phyloP scores from a whole-genome alignment of 2,329 filamentous ascomycete species.

The Chaetoscypha palmicola region DNA sequence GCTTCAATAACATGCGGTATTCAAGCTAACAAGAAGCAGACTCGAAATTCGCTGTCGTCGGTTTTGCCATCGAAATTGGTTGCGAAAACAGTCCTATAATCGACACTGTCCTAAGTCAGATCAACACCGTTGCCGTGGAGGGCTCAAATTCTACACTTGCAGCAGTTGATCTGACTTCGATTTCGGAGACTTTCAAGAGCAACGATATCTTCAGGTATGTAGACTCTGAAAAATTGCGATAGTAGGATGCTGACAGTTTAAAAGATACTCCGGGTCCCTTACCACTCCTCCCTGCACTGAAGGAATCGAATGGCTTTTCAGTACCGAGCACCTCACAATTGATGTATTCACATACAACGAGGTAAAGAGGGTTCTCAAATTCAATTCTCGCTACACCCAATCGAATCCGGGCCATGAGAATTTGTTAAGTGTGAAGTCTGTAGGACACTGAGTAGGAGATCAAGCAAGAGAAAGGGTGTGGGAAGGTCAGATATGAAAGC shows the following conservation, averaged over 20 bases:
- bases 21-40: constrained; percentile 4
- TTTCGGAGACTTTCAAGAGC: not conserved
- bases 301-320: constrained; percentile 46
- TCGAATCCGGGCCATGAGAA: constrained; percentile 11
- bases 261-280: constrained; percentile 48
- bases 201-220: not conserved
- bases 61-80: constrained; percentile 33
- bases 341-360: constrained; percentile 41
- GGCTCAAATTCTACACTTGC: not conserved
- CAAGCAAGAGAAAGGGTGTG: no score
- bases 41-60: constrained; percentile 29
- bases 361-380: constrained; percentile 46
- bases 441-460: no score
- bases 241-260: not conserved
- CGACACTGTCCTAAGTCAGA: constrained; percentile 29
- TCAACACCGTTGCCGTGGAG: not conserved
- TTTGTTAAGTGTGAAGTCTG: no score
- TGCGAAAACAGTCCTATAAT: constrained; percentile 35
- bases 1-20: not conserved
- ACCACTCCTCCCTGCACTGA: constrained; percentile 58
- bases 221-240: not conserved
- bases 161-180: not conserved
- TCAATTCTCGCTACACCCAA: constrained; percentile 49
- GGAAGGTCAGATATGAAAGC: no score
- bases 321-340: constrained; percentile 40